Evolutionary conservation across 2,329 filamentous ascomycete genomes (phyloP), one percentile per base, ranked within the genome.

Genomic region (Sarocladium kiliense): DNA sequence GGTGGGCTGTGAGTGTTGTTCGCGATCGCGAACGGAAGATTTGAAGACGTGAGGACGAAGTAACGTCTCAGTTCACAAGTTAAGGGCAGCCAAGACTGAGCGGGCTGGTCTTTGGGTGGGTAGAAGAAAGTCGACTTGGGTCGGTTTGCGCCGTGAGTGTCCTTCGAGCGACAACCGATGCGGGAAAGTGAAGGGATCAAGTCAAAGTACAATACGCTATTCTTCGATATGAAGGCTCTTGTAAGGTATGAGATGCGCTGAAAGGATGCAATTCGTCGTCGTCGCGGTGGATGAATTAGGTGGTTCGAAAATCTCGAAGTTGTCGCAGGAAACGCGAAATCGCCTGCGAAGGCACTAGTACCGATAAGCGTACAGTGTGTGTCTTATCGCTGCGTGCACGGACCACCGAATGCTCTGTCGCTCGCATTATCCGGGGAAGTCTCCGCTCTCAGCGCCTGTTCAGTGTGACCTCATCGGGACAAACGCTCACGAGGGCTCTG

Each of bases 1-100:
- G 56, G 44, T 60, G 54, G 55, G 56, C 32, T 53, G 55, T 45
- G 44, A 42, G 54, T 7, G 12, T 32, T 12, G 36, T 19, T 39
- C 18, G 36, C 36, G 9, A n/a, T 9, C 7, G 36, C 36, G 36
- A 39, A 16, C 36, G 12, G 12, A 7, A 32, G 30, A 32, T 39
- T 9, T 19, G 9, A n/a, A 16, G 9, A 6, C n/a, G n/a, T n/a
- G n/a, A n/a, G n/a, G n/a, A n/a, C n/a, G n/a, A n/a, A n/a, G n/a
- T n/a, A n/a, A n/a, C n/a, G n/a, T n/a, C n/a, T n/a, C n/a, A n/a
- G n/a, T n/a, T n/a, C n/a, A n/a, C n/a, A n/a, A n/a, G n/a, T n/a
- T n/a, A n/a, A n/a, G n/a, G n/a, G n/a, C n/a, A n/a, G n/a, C n/a
- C n/a, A n/a, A n/a, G n/a, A n/a, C n/a, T n/a, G n/a, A n/a, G n/a